Base-by-base conservation (phyloP, 169 alveolate species). In the Eimeria tenella region DNA sequence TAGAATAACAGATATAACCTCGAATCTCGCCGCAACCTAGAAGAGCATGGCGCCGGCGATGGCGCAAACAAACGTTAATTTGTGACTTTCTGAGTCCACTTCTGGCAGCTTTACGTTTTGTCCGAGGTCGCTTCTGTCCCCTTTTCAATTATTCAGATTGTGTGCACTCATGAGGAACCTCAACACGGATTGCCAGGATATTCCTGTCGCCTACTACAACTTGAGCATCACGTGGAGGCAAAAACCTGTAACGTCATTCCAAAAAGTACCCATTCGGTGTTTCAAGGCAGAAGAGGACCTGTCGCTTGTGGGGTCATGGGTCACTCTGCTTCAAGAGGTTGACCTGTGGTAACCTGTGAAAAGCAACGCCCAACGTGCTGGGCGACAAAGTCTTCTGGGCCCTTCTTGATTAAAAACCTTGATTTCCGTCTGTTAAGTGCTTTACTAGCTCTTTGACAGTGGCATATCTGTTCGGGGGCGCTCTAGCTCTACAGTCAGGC, bases 401-500 rank as follows among this genome's bases (percentile, higher is more conserved):
- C 91, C 4, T 21, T 60, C 63, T 58, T 17, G 70, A 56, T 58
- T 42, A 74, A 83, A 83, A 82, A 83, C 89, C 74, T 42, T 83
- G 31, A 31, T 83, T 42, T 62, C 58, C 50, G 52, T 75, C 49
- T 75, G 86, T 31, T 17, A 25, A 4, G 56, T 8, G 8, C 42
- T 5, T 49, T 75, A 31, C 42, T 31, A 31, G 42, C 42, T 31
- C 42, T 31, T 31, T 31, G 42, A 31, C 42, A 31, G 42, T 31
- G 2, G 42, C 42, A 31, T 31, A 31, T 31, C 42, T 31, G 42
- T 31, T 31, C 42, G 42, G 42, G 42, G 42, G 42, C 42, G 68
- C 68, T 58, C 68, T 10, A 10, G 55, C 56, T 81, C 73, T 4
- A 70, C 89, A 23, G 89, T 4, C 73, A 81, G 89, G 89, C 89